phyloP scores from a whole-genome alignment of 805 yeast species.

The Kuraishia molischiana region DNA sequence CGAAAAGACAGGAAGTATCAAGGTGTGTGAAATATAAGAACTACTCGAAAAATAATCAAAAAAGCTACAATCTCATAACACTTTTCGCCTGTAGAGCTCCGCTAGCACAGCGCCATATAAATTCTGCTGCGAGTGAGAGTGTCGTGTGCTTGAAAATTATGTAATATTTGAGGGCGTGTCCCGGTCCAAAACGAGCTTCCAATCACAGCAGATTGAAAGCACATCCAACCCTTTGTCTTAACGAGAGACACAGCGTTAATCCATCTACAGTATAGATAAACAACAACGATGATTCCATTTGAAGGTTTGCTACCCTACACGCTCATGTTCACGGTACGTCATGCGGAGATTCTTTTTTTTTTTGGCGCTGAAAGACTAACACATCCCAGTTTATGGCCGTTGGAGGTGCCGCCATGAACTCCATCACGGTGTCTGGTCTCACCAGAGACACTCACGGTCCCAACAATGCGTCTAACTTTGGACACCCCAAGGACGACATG shows the following conservation, averaged over 20 bases:
- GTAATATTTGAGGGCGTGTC: too few species aligned
- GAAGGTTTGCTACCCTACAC: conserved; percentile 59
- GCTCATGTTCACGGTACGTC: conserved; percentile 40
- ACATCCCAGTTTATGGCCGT: conserved; percentile 30
- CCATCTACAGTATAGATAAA: background rate
- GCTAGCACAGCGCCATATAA: too few species aligned
- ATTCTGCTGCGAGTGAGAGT: too few species aligned
- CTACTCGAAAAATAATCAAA: too few species aligned
- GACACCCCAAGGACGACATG: conserved; percentile 29
- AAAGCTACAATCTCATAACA: too few species aligned
- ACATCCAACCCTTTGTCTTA: too few species aligned
- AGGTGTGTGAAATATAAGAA: too few species aligned
- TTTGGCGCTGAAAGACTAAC: conserved; percentile 1
- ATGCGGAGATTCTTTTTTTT: background rate
- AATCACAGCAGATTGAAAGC: too few species aligned
- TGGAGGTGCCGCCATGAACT: conserved; percentile 42
- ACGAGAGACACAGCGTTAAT: background rate
- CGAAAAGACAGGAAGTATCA: too few species aligned
- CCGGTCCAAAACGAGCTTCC: too few species aligned
- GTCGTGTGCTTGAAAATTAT: too few species aligned
- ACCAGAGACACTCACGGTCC: conserved; percentile 21
- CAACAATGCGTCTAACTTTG: conserved; percentile 23
- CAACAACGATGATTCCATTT: conserved; percentile 47
- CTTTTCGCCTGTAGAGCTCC: too few species aligned
- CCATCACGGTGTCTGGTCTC: conserved; percentile 14